Evolutionary conservation across 805 yeast genomes (phyloP), one percentile per base, ranked within the genome.

Genomic region (Spathaspora girioi): DNA sequence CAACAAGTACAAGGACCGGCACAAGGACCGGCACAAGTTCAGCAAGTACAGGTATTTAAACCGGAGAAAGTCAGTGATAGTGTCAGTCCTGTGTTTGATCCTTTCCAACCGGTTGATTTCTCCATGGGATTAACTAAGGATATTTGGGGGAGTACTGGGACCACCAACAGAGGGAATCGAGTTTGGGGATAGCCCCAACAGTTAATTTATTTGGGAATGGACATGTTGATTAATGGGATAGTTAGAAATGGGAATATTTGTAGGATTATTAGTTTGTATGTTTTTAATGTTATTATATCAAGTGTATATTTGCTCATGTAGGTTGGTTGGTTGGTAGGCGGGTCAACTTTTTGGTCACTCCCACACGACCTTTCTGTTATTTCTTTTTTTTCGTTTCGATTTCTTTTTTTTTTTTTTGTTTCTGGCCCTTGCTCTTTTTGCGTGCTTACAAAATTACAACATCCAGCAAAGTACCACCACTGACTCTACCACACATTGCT

Each of bases 161-260:
- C 18, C 3, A 12, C 15, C 14, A 35, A 11, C 9, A 15, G 40
- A 14, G 18, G 40, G 46, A 63, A 68, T 18, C 60, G 68, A n/a
- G 71, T 67, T 15, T 67, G 71, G 71, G 71, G 70, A 38, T 65
- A 59, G 40, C n/a, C n/a, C n/a, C n/a, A n/a, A n/a, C n/a, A n/a
- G n/a, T n/a, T n/a, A n/a, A 23, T 23, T 4, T 23, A 6, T 23
- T 23, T 23, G 3, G 26, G 15, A 7, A 32, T 32, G 15, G 14
- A 9, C 35, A 9, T 29, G 9, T 32, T 32, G 15, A 14, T 32
- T 32, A 9, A 32, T 32, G 38, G 26, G 26, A 23, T 23, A 23
- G 26, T 23, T 23, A 23, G 26, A n/a, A n/a, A n/a, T n/a, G n/a
- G 26, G 26, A 23, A 4, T 4, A 4, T 23, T 23, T 23, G 26